A percentile compares a stretch with the other conserved stretches of the same genome.
Evolutionary conservation across 371 early-diverging fungal genomes (phyloP).

Genomic region (Dichotomocladium elegans): DNA sequence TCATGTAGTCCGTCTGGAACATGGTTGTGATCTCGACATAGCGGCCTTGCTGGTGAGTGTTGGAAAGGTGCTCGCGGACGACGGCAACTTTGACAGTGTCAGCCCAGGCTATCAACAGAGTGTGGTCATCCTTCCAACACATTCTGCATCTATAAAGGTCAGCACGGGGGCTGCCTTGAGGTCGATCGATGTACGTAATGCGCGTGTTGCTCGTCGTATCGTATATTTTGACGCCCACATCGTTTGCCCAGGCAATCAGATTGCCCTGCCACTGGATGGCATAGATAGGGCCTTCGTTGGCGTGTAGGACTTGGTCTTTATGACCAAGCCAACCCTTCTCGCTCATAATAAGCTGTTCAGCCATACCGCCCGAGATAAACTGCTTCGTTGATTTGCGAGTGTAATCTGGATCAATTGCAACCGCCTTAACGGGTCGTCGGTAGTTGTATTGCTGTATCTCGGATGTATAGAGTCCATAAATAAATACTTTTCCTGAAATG

Average conservation of each 20-base stretch:
- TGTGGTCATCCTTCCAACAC: slow-evolving; percentile 77
- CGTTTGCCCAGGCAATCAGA: slow-evolving; percentile 92
- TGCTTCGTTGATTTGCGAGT: slow-evolving; percentile 66
- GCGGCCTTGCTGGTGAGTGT: neutral
- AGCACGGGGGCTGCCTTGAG: slow-evolving; percentile 74
- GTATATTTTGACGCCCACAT: slow-evolving; percentile 82
- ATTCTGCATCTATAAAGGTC: slow-evolving; percentile 86
- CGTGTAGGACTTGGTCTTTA: slow-evolving; percentile 71
- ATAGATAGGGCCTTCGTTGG: slow-evolving; percentile 87
- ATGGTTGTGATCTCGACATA: slow-evolving; percentile 77
- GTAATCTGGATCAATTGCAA: slow-evolving; percentile 88
- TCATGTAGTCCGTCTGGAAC: slow-evolving; percentile 85
- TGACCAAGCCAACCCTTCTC: slow-evolving; percentile 69
- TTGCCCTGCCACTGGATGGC: slow-evolving; percentile 79
- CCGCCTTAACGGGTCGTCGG: slow-evolving; percentile 84
- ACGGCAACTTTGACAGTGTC: slow-evolving; percentile 83
- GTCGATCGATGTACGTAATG: slow-evolving; percentile 83
- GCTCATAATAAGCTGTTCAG: slow-evolving; percentile 79
- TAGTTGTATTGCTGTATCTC: slow-evolving; percentile 68
- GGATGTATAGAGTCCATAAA: slow-evolving; percentile 66
- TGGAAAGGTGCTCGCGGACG: slow-evolving; percentile 59
- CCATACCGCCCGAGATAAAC: slow-evolving; percentile 89
- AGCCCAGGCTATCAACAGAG: slow-evolving; percentile 91
- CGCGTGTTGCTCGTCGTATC: slow-evolving; percentile 66
- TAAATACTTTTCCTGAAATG: slow-evolving; percentile 66